Conservation (phyloP, 2,329 filamentous ascomycete genomes). For the Calonectria hawksworthii region DNA sequence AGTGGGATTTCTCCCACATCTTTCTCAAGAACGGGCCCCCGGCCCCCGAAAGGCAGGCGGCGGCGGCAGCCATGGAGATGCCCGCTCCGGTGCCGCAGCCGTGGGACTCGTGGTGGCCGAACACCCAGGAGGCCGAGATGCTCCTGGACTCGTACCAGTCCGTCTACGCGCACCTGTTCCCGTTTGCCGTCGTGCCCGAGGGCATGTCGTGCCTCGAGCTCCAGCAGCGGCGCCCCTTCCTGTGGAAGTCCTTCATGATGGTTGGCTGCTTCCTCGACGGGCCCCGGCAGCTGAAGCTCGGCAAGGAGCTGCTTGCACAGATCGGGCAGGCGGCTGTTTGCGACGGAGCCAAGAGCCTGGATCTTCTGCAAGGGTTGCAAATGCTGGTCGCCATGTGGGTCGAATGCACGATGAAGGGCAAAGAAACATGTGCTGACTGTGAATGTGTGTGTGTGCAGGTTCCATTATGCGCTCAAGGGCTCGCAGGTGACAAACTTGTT, state of each 20-base stretch:
- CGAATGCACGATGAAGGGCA: neutral
- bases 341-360: conserved; percentile 60
- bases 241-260: conserved; percentile 67
- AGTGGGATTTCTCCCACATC: conserved; percentile 50
- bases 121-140: conserved; percentile 55
- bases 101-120: conserved; percentile 57
- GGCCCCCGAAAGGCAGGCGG: neutral
- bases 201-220: conserved; percentile 54
- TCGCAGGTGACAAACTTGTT: conserved; percentile 65
- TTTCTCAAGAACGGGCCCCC: conserved; percentile 45
- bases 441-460: conserved; percentile 49
- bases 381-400: conserved; percentile 62
- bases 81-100: conserved; percentile 32
- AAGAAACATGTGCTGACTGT: conserved; percentile 25
- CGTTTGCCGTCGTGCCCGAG: conserved; percentile 60
- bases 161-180: conserved; percentile 55
- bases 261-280: conserved; percentile 59
- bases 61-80: conserved; percentile 16
- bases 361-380: conserved; percentile 62
- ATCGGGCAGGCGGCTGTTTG: conserved; percentile 56
- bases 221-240: conserved; percentile 55
- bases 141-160: conserved; percentile 55
- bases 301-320: conserved; percentile 59
- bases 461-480: conserved; percentile 63
- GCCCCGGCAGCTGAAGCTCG: conserved; percentile 58